phyloP scores from a whole-genome alignment of 2,329 filamentous ascomycete genomes.

The Nectriaceae sp. region DNA sequence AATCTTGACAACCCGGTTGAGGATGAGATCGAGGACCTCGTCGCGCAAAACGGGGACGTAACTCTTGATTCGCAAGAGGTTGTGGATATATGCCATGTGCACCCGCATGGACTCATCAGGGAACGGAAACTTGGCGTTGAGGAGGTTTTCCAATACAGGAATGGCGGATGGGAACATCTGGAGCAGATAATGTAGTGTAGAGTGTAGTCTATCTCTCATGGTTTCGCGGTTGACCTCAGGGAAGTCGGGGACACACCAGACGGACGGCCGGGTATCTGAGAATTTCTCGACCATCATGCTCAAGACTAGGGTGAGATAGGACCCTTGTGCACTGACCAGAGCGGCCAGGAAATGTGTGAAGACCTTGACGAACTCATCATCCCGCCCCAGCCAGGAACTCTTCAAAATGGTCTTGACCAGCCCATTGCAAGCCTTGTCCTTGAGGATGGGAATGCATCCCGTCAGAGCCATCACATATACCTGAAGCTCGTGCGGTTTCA shows the following conservation, averaged over 20 bases:
- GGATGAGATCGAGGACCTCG: conserved; percentile 80
- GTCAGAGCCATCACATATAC: conserved; percentile 65
- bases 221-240: conserved; percentile 61
- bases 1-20: conserved; percentile 86
- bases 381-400: conserved; percentile 66
- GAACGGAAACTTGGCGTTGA: conserved; percentile 73
- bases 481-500: conserved; percentile 58
- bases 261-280: conserved; percentile 49
- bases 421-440: conserved; percentile 58
- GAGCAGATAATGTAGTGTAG: conserved; percentile 73
- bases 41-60: conserved; percentile 78
- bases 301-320: conserved; percentile 73
- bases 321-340: conserved; percentile 80
- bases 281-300: conserved; percentile 82
- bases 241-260: conserved; percentile 54
- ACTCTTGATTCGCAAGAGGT: conserved; percentile 74
- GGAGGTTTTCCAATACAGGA: conserved; percentile 65
- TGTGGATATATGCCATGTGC: conserved; percentile 88
- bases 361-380: conserved; percentile 65
- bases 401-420: conserved; percentile 61
- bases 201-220: conserved; percentile 75
- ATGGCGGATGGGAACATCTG: conserved; percentile 80
- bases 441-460: conserved; percentile 60
- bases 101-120: conserved; percentile 73
- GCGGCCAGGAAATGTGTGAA: conserved; percentile 70